A percentile compares a stretch with the other conserved stretches of the same genome.
Conservation (phyloP, 1,139 yeast species). For the Suhomyces bribrorum region DNA sequence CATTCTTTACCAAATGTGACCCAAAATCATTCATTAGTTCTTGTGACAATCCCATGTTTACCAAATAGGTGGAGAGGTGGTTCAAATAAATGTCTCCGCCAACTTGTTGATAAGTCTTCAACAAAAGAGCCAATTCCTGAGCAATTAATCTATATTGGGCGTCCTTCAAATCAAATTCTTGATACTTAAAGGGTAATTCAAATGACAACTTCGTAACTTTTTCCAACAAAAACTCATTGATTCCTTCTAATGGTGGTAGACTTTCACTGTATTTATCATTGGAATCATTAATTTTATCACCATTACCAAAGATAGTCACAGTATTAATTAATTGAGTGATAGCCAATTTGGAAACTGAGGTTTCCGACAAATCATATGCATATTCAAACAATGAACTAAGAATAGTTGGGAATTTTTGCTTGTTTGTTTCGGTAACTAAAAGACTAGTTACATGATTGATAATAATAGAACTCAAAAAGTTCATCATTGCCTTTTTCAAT, state of each 20-base stretch:
- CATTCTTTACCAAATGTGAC: conserved; percentile 52
- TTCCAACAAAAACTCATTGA: conserved; percentile 67
- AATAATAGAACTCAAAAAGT: conserved; percentile 66
- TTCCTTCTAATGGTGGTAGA: conserved; percentile 62
- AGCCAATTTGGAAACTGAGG: conserved; percentile 65
- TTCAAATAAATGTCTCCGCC: conserved; percentile 45
- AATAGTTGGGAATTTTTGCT: conserved; percentile 60
- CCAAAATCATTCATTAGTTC: conserved; percentile 60
- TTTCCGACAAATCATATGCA: conserved; percentile 57
- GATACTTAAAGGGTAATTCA: conserved; percentile 76
- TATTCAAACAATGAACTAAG: conserved; percentile 67
- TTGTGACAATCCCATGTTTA: conserved; percentile 60
- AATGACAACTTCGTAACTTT: conserved; percentile 69
- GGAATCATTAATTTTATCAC: conserved; percentile 60
- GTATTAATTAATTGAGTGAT: conserved; percentile 69
- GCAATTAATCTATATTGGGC: conserved; percentile 77
- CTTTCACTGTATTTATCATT: conserved; percentile 56
- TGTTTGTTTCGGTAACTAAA: conserved; percentile 67
- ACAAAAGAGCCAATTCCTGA: conserved; percentile 70
- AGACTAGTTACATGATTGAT: conserved; percentile 80
- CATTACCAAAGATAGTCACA: conserved; percentile 60
- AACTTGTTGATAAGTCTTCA: conserved; percentile 58
- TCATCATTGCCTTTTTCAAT: conserved; percentile 69
- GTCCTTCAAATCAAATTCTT: conserved; percentile 66
- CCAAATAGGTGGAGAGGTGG: conserved; percentile 56